Evolutionary conservation across 495 filamentous ascomycete species (phyloP).

Genomic region (Daldinia loculata): DNA sequence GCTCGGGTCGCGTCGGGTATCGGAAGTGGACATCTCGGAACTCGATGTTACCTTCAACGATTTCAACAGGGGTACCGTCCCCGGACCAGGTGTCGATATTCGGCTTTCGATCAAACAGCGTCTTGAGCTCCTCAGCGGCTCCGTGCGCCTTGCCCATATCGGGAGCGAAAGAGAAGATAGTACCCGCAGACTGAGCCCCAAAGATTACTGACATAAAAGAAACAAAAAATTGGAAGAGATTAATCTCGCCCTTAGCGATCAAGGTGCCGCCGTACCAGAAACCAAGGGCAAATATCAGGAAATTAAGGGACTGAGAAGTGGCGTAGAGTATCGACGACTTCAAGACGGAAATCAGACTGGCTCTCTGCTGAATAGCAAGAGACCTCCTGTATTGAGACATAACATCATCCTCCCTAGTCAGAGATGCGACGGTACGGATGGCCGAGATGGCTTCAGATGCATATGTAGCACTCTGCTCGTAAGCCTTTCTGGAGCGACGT

Average conservation of each 20-base stretch:
- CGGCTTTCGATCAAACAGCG: slow-evolving; percentile 79
- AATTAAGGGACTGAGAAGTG: slow-evolving; percentile 77
- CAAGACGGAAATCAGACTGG: slow-evolving; percentile 70
- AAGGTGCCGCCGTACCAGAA: slow-evolving; percentile 94
- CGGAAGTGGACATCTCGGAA: slow-evolving; percentile 83
- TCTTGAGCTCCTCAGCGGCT: slow-evolving; percentile 77
- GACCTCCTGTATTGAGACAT: slow-evolving; percentile 73
- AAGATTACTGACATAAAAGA: slow-evolving; percentile 82
- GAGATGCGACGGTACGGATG: slow-evolving; percentile 90
- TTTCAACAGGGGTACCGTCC: slow-evolving; percentile 68
- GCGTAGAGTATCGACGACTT: slow-evolving; percentile 80
- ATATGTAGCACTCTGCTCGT: slow-evolving; percentile 78
- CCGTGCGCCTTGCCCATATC: slow-evolving; percentile 91
- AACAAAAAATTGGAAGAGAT: slow-evolving; percentile 80
- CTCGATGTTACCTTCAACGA: slow-evolving; percentile 74
- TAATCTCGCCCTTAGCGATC: slow-evolving; percentile 70
- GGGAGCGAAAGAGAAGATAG: slow-evolving; percentile 83
- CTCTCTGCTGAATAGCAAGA: slow-evolving; percentile 67
- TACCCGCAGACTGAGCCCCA: slow-evolving; percentile 85
- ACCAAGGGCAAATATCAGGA: slow-evolving; percentile 82
- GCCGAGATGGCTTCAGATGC: slow-evolving; percentile 91
- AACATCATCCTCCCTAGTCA: slow-evolving; percentile 86
- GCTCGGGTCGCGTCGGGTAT: slow-evolving; percentile 80
- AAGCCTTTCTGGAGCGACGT: slow-evolving; percentile 71
- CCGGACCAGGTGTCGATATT: slow-evolving; percentile 83